Evolutionary conservation across 805 yeast genomes (phyloP), one percentile per base, ranked within the genome.

Genomic region (Candida sanyiensis): DNA sequence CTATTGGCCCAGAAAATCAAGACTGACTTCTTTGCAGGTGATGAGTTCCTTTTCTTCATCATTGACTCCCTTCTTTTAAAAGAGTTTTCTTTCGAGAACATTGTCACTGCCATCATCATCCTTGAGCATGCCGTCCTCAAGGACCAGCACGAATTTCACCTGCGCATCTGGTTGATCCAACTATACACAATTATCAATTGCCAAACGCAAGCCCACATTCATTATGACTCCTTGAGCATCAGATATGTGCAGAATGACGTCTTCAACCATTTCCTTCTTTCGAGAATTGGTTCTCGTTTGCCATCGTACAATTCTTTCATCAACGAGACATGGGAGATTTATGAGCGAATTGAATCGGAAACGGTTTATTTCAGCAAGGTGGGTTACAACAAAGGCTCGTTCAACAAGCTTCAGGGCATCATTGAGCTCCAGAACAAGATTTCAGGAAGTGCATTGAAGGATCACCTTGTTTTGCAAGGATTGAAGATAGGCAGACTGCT

Each of bases 161-260:
- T 84, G 16, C 69, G 78, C 38, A 59, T 85, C 7, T 84, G 93
- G 89, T 63, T 88, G 25, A 69, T 83, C 35, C 69, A 75, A 22
- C 54, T 86, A 3, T 84, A 83, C 57, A 65, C 73, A 12, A 53
- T 68, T 15, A 51, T 86, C 7, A 87, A 87, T 35, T 64, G 77
- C 8, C 66, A 66, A 23, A 55, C 70, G 2, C 57, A 66, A 29
- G 80, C 89, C 0, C 49, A 58, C 24, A 54, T 57, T 7, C 73
- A 77, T 33, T 87, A 72, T 56, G 58, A 69, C 12, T 52, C 65
- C 1, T 58, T 89, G 37, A 74, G 77, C 26, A 73, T 87, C 48
- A 85, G 83, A 52, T 78, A 80, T 62, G 59, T 88, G 7, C 97
- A 90, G 59, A 66, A 70, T 36, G 96, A 89, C 51, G 73, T 85